Evolutionary conservation across 257 asterid species (phyloP).

Genomic region (Knoxia roxburghii): DNA sequence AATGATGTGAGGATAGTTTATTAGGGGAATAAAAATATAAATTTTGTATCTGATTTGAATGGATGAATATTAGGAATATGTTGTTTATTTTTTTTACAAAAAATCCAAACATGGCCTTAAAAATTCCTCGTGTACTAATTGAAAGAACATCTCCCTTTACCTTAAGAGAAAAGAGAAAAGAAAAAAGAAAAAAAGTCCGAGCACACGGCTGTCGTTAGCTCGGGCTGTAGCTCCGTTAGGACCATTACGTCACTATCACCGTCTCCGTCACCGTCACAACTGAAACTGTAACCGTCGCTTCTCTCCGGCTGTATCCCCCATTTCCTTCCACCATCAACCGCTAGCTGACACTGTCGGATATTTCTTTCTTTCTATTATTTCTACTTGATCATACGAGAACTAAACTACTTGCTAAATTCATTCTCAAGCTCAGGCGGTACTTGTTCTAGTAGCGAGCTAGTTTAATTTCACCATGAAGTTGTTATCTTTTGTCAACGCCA

Average conservation of each 20-base stretch:
- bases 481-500: slow-evolving; percentile 36
- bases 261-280: not conserved
- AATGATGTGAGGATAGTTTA: too few relatives aligned
- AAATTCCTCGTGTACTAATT: too few relatives aligned
- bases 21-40: too few relatives aligned
- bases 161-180: too few relatives aligned
- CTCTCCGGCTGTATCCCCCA: not conserved
- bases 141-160: too few relatives aligned
- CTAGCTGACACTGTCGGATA: not conserved
- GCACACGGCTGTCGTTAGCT: too few relatives aligned
- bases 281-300: not conserved
- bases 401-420: not conserved
- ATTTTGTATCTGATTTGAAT: too few relatives aligned
- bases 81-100: too few relatives aligned
- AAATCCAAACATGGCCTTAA: too few relatives aligned
- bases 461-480: slow-evolving; percentile 21
- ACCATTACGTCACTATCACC: not conserved
- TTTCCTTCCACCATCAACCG: not conserved
- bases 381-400: not conserved
- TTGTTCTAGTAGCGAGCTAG: not conserved
- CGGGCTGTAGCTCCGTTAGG: not conserved
- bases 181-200: too few relatives aligned
- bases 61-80: too few relatives aligned
- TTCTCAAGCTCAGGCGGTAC: not conserved
- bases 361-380: too few relatives aligned